Base-by-base conservation (phyloP, 345 rosid species). In the Boechera retrofracta region DNA sequence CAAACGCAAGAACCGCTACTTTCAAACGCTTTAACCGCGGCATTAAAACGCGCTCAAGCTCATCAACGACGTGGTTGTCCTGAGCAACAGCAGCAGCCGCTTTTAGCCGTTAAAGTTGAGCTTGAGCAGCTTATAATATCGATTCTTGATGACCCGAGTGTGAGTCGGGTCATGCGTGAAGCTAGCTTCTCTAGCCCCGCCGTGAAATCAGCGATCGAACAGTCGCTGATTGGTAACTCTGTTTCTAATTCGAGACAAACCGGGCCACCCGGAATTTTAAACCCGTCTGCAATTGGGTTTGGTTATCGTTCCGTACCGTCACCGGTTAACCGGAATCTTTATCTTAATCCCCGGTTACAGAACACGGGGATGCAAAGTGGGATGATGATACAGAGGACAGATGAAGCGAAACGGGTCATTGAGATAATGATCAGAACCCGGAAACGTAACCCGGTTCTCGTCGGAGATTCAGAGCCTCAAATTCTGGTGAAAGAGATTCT, bases 1-100 rank as follows among this genome's bases (percentile, higher is more conserved):
- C 69, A 77, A 26, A 54, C 65, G 69, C 80, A 63, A 3, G 98
- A 95, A 73, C 98, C 99, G 0, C 94, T 96, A 0, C 89, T 95
- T 60, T 95, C 99, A 29, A 95, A 95, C 80, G 99, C 99, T 32
- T 79, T 95, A 39, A 95, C 92, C 98, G 99, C 99, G 0, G 99
- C 99, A 28, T 83, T 95, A 7, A 91, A 92, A 86, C 89, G 98
- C 2, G 99, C 99, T 16, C 99, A 95, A 83, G 99, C 99, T 24
- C 98, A 95, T 67, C 99, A 95, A 78, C 91, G 99, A 0, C 88
- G 99, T 24, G 98, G 99, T 10, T 95, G 99, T 74, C 99, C 99
- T 1, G 98, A 95, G 71, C 99, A 95, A 73, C 99, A 95, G 71
- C 99, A 95, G 73, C 99, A 92, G 78, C 99, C 99, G 3, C 82